phyloP scores from a whole-genome alignment of 148 eudicot species.

The Rhododendron henanense region DNA sequence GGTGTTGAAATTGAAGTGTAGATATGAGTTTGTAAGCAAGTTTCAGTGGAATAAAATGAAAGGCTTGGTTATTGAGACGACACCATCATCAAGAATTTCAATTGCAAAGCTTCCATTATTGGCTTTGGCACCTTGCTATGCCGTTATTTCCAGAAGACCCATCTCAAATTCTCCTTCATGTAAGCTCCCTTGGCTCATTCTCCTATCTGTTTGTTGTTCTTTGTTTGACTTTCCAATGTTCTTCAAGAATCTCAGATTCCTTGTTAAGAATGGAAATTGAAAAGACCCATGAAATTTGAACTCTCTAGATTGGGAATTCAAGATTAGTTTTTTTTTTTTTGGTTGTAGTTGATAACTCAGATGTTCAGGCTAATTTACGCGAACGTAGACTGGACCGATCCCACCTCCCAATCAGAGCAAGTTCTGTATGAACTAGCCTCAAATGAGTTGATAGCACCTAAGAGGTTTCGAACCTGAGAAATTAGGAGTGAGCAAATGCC shows the following conservation, averaged over 20 bases:
- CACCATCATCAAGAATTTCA: conserved; percentile 10
- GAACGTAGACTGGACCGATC: too few species aligned
- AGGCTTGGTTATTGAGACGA: conserved; percentile 11
- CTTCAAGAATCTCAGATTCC: neutral
- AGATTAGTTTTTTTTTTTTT: neutral
- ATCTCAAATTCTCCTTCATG: conserved; percentile 5
- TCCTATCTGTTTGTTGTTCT: neutral
- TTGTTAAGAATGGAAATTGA: neutral
- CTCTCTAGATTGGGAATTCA: neutral
- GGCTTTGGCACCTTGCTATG: conserved; percentile 17
- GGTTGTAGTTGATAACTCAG: too few species aligned
- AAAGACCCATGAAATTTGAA: neutral
- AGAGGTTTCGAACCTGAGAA: too few species aligned
- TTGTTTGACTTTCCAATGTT: neutral
- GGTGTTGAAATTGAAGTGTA: neutral
- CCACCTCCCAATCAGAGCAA: too few species aligned
- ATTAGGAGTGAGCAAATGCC: too few species aligned
- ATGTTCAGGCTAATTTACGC: too few species aligned
- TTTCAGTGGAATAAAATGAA: conserved; percentile 10
- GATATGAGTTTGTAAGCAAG: conserved; percentile 6
- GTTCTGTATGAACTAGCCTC: too few species aligned
- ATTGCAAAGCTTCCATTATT: conserved; percentile 17
- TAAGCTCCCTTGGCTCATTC: conserved; percentile 3
- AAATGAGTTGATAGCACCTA: too few species aligned
- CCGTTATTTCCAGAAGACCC: conserved; percentile 10